Conservation (phyloP, 2,329 filamentous ascomycete species). For the Fusarium sp. region DNA sequence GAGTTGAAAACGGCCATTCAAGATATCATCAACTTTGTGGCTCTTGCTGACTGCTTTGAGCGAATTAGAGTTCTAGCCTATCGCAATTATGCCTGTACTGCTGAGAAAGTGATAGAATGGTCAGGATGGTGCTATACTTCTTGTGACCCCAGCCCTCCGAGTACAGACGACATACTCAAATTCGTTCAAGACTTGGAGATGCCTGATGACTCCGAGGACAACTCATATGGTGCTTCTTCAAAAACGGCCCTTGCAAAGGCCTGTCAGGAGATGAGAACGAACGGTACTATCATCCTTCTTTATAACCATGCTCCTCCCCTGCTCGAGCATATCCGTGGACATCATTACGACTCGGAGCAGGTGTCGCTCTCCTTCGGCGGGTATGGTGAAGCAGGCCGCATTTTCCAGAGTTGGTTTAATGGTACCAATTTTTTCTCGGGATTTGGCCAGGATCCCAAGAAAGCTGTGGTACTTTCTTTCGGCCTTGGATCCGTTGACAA, state of each 20-base stretch:
- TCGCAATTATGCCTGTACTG: not conserved
- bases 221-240: not conserved
- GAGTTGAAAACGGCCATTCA: not conserved
- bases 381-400: not conserved
- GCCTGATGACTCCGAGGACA: too few species aligned
- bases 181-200: not conserved
- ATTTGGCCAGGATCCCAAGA: not conserved
- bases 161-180: not conserved
- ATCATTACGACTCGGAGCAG: not conserved
- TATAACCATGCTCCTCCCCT: not conserved
- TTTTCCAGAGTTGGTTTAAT: not conserved
- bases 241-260: not conserved
- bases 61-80: not conserved
- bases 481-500: not conserved
- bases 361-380: not conserved
- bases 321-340: not conserved
- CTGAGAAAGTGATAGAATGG: not conserved
- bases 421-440: not conserved
- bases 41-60: not conserved
- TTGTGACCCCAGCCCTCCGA: rapidly evolving
- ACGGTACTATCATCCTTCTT: not conserved
- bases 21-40: not conserved
- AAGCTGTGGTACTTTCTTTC: not conserved
- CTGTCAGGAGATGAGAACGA: not conserved
- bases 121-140: not conserved